phyloP scores from a whole-genome alignment of 345 rosid species.

The Eucalyptus marginata region DNA sequence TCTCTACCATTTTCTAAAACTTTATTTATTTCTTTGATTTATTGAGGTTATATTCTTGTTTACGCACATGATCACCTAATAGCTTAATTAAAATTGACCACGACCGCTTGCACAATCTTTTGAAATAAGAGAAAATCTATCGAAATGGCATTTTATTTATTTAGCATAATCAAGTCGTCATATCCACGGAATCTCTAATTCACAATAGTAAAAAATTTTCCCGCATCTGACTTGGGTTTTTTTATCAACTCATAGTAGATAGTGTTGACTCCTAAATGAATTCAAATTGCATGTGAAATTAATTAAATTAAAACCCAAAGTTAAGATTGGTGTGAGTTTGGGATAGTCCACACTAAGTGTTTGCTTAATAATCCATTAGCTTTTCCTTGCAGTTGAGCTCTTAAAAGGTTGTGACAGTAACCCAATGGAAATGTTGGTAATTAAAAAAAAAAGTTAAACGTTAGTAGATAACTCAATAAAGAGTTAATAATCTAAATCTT shows the following conservation, averaged over 20 bases:
- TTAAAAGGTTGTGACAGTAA: not conserved
- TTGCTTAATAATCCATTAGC: not conserved
- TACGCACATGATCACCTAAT: not conserved
- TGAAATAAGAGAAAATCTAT: not conserved
- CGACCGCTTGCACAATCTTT: not conserved
- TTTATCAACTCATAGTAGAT: too few species aligned
- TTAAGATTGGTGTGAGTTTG: not conserved
- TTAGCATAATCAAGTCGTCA: not conserved
- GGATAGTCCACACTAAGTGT: not conserved
- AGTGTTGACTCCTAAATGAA: not conserved
- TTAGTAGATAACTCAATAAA: not conserved
- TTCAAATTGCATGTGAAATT: not conserved
- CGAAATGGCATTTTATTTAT: too few species aligned
- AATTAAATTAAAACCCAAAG: not conserved
- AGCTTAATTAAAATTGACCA: too few species aligned
- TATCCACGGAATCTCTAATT: not conserved
- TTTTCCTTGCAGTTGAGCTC: not conserved
- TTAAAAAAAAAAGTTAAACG: too few species aligned
- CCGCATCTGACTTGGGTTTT: not conserved
- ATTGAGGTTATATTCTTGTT: not conserved
- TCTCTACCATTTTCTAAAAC: not conserved
- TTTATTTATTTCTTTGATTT: not conserved
- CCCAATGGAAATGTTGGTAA: not conserved
- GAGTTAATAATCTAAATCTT: not conserved
- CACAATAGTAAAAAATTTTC: too few species aligned